Percentiles rank a stretch among this genome's conserved stretches.
Conservation (phyloP, 805 yeast genomes). For the Lipomyces lipofer region DNA sequence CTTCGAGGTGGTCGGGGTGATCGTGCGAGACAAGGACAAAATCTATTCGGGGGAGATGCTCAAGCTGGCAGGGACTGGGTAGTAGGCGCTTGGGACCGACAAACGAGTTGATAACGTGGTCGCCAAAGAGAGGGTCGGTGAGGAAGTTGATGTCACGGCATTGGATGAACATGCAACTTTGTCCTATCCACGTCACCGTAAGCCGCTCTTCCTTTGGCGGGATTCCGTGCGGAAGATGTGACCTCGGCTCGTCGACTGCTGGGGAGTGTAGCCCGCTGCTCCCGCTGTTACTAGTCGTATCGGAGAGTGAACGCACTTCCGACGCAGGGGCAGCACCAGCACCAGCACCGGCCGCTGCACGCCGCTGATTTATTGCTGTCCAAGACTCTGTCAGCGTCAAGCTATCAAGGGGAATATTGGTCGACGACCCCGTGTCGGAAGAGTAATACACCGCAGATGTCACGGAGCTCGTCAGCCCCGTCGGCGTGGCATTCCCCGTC, state of each 20-base stretch:
- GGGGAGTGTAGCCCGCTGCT: slow-evolving; percentile 11
- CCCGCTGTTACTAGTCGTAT: background rate
- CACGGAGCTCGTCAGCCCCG: slow-evolving; percentile 15
- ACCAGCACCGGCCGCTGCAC: background rate
- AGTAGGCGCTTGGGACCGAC: slow-evolving; percentile 86
- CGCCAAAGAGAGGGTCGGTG: slow-evolving; percentile 80
- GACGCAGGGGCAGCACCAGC: background rate
- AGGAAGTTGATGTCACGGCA: slow-evolving; percentile 69
- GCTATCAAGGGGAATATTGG: slow-evolving; percentile 21
- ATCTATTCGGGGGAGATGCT: slow-evolving; percentile 66
- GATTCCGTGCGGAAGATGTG: slow-evolving; percentile 5
- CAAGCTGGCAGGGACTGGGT: slow-evolving; percentile 66
- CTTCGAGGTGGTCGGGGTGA: slow-evolving; percentile 92
- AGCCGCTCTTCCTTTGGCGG: slow-evolving; percentile 50
- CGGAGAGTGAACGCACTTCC: slow-evolving; percentile 2
- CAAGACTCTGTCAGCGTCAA: slow-evolving; percentile 23
- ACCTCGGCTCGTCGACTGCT: background rate
- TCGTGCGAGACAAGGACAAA: slow-evolving; percentile 84
- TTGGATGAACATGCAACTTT: slow-evolving; percentile 77
- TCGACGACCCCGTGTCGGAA: slow-evolving; percentile 28
- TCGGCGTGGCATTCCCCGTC: slow-evolving; percentile 1
- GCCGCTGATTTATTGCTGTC: slow-evolving; percentile 18
- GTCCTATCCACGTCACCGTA: slow-evolving; percentile 90
- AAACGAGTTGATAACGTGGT: slow-evolving; percentile 58
- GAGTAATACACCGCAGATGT: slow-evolving; percentile 28